These are phyloP conservation scores for Colletotrichum siamense DNA, from an alignment of 2,329 filamentous ascomycete species.

Conservation along the genomic window DNA sequence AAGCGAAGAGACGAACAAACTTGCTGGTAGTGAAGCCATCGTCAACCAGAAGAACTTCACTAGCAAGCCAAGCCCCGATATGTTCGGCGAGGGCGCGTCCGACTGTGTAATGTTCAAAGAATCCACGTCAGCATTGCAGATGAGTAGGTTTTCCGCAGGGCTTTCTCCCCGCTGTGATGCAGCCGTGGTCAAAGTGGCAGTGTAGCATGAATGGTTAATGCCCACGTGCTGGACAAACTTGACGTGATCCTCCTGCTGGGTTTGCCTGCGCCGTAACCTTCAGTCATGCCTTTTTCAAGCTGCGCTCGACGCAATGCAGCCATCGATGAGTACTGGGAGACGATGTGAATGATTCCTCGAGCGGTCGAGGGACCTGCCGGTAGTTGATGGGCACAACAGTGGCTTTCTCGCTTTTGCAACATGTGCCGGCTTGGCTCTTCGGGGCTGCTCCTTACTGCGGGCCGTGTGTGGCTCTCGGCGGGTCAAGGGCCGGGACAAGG, in stretches of 20 bases:
- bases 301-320: not conserved
- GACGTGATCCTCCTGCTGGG: not conserved
- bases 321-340: not conserved
- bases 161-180: not conserved
- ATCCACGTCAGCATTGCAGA: not conserved
- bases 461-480: not conserved
- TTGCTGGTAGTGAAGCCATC: not conserved
- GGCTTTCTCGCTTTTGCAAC: not conserved
- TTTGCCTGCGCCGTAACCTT: not conserved
- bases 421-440: not conserved
- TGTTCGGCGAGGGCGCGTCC: not conserved
- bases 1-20: not conserved
- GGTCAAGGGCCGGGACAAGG: not conserved
- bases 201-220: not conserved
- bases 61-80: not conserved
- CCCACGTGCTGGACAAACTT: not conserved
- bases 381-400: not conserved
- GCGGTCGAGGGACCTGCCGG: not conserved
- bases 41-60: not conserved
- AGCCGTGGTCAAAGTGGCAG: not conserved
- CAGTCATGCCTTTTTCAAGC: not conserved
- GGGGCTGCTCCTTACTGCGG: not conserved
- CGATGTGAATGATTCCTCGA: not conserved
- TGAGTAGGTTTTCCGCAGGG: not conserved
- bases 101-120: not conserved